Percentiles rank a stretch among this genome's conserved stretches.
phyloP scores from a whole-genome alignment of 208 protist species.

The Trichomonas gallinae region DNA sequence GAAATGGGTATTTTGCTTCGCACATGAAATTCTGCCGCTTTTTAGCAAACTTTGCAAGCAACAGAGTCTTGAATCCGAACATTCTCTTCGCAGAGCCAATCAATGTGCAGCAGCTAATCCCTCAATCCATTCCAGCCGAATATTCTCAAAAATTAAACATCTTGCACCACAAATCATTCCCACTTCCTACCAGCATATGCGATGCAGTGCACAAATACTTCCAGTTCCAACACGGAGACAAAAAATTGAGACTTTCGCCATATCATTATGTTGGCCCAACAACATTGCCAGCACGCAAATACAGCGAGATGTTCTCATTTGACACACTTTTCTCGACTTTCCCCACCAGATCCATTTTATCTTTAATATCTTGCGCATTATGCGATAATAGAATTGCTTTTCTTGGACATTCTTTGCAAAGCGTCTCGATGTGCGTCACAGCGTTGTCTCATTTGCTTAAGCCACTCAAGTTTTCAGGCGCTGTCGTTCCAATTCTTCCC shows the following conservation, averaged over 20 bases:
- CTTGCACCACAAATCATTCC: neutral
- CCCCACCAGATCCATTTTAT: neutral
- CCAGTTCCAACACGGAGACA: neutral
- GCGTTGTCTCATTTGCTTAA: neutral
- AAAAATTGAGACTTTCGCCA: neutral
- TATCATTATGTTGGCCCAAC: neutral
- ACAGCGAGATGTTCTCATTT: neutral
- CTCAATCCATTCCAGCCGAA: neutral
- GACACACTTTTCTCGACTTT: neutral
- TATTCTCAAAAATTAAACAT: neutral
- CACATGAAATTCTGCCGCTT: neutral
- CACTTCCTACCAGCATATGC: neutral
- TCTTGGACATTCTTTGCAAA: neutral
- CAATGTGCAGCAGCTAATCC: neutral
- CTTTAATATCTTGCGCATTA: neutral
- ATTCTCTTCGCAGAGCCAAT: neutral
- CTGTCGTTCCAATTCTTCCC: neutral
- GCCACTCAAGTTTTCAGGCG: neutral
- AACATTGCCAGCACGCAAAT: neutral
- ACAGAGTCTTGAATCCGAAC: neutral
- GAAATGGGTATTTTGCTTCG: neutral
- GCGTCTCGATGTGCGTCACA: neutral
- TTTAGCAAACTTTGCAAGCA: neutral
- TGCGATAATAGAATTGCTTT: neutral
- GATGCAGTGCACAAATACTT: neutral